These are phyloP conservation scores for Orbilia ellipsospora DNA, from an alignment of 2,329 filamentous ascomycete species.

Conservation along the genomic window DNA sequence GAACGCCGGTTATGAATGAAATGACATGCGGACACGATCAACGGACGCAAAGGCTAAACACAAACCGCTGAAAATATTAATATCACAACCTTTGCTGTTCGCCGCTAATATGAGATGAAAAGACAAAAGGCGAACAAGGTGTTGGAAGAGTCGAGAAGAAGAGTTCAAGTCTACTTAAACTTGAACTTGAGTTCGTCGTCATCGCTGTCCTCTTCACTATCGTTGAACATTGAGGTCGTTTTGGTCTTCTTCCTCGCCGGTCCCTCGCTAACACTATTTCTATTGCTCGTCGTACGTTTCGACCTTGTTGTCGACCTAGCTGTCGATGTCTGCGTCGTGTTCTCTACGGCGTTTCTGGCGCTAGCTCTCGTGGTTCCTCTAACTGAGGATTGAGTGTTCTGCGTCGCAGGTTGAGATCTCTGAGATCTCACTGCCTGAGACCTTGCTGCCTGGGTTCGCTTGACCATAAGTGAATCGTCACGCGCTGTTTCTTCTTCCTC, in stretches of 20 bases:
- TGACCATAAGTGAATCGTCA: constrained; percentile 32
- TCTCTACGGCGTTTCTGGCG: constrained; percentile 16
- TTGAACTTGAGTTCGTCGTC: constrained; percentile 59
- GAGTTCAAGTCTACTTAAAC: constrained; percentile 55
- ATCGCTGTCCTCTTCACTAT: constrained; percentile 58
- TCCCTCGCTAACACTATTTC: constrained; percentile 40
- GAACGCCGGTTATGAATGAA: no score
- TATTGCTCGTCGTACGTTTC: constrained; percentile 44
- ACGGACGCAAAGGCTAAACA: not conserved
- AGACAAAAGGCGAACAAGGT: not conserved
- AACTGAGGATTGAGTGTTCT: constrained; percentile 30
- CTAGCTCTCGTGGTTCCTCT: constrained; percentile 27
- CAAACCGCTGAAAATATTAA: not conserved
- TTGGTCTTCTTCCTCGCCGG: constrained; percentile 57
- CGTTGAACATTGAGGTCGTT: constrained; percentile 56
- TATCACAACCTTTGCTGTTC: constrained; percentile 4
- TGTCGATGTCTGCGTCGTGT: constrained; percentile 31
- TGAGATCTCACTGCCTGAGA: constrained; percentile 30
- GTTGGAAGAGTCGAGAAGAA: not conserved
- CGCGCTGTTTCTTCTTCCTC: constrained; percentile 47
- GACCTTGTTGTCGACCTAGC: constrained; percentile 17
- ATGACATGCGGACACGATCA: not conserved
- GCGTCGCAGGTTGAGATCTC: constrained; percentile 3
- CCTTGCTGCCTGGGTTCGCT: constrained; percentile 11
- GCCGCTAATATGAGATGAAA: constrained; percentile 3